Percentiles rank a stretch among this genome's conserved stretches.
phyloP scores from a whole-genome alignment of 2,329 filamentous ascomycete genomes.

The Pleoardoris graminearum region DNA sequence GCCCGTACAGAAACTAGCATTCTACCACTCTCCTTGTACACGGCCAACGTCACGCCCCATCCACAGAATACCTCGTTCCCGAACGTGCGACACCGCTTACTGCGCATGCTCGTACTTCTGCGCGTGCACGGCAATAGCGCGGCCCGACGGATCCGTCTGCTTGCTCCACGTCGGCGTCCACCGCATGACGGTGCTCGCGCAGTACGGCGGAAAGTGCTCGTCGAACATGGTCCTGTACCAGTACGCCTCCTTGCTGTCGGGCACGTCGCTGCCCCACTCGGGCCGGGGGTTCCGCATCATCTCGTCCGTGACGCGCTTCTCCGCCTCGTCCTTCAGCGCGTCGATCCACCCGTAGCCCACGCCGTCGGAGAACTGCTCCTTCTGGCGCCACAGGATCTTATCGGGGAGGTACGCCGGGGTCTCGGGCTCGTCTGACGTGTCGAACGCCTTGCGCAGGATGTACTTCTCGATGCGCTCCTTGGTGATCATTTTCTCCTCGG shows the following conservation, averaged over 20 bases:
- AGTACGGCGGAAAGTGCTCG: slow-evolving; percentile 93
- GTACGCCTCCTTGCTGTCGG: slow-evolving; percentile 95
- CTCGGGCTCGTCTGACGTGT: slow-evolving; percentile 83
- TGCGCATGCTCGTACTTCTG: slow-evolving; percentile 34
- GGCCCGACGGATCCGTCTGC: slow-evolving; percentile 91
- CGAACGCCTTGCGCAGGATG: slow-evolving; percentile 96
- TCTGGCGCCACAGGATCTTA: slow-evolving; percentile 95
- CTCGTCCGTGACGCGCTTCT: slow-evolving; percentile 88
- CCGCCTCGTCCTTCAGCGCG: slow-evolving; percentile 90
- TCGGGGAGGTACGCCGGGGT: slow-evolving; percentile 88
- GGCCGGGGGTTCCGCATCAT: slow-evolving; percentile 99
- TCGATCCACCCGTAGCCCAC: slow-evolving; percentile 99
- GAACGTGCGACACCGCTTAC: not conserved
- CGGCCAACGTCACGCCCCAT: too few species aligned
- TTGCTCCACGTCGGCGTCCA: slow-evolving; percentile 98
- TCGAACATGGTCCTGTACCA: slow-evolving; percentile 99
- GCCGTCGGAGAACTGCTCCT: slow-evolving; percentile 99
- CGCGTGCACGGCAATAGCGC: slow-evolving; percentile 49
- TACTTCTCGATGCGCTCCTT: slow-evolving; percentile 93
- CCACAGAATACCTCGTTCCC: too few species aligned
- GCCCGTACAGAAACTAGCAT: too few species aligned
- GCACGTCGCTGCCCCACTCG: slow-evolving; percentile 91
- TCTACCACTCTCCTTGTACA: too few species aligned
- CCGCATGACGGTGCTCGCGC: slow-evolving; percentile 89
- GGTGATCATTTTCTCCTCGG: slow-evolving; percentile 92